Evolutionary conservation across 495 filamentous ascomycete genomes (phyloP).

Genomic region (Corynascus novoguineensis): DNA sequence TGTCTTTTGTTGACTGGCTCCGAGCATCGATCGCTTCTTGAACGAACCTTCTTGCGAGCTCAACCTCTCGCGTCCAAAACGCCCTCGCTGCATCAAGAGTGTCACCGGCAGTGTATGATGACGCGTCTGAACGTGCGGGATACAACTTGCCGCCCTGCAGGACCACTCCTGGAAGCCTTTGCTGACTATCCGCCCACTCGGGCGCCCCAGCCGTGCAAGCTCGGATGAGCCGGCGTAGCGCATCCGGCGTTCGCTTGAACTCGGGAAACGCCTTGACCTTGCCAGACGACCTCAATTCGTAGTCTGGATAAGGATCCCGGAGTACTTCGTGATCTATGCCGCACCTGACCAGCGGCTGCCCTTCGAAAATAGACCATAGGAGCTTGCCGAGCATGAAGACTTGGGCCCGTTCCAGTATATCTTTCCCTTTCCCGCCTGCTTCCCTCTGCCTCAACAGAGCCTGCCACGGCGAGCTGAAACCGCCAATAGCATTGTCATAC

Average conservation of each 20-base stretch:
- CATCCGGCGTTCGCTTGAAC: conserved; percentile 17
- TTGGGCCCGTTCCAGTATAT: conserved; percentile 23
- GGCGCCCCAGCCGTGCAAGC: conserved; percentile 27
- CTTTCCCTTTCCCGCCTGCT: not conserved
- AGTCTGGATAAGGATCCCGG: conserved; percentile 8
- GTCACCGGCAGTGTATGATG: not conserved
- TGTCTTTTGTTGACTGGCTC: not conserved
- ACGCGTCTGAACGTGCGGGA: not conserved
- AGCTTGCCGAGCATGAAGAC: conserved; percentile 36
- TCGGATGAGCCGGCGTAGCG: conserved; percentile 20
- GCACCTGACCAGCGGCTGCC: conserved; percentile 18
- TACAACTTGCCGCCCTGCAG: conserved; percentile 10
- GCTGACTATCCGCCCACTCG: conserved; percentile 17
- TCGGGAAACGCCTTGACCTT: conserved; percentile 21
- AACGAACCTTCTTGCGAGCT: conserved; percentile 7
- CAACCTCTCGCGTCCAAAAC: conserved; percentile 14
- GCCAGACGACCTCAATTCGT: not conserved
- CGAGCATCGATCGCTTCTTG: not conserved
- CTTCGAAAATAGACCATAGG: conserved; percentile 38
- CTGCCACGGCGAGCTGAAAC: conserved; percentile 24
- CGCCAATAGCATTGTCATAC: conserved; percentile 22
- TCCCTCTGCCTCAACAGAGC: conserved; percentile 6
- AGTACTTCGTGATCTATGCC: conserved; percentile 27
- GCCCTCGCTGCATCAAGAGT: conserved; percentile 1
- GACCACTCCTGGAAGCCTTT: conserved; percentile 7